A percentile compares a stretch with the other conserved stretches of the same genome.
phyloP scores from a whole-genome alignment of 169 alveolate genomes.

The Plasmodium fragile region DNA sequence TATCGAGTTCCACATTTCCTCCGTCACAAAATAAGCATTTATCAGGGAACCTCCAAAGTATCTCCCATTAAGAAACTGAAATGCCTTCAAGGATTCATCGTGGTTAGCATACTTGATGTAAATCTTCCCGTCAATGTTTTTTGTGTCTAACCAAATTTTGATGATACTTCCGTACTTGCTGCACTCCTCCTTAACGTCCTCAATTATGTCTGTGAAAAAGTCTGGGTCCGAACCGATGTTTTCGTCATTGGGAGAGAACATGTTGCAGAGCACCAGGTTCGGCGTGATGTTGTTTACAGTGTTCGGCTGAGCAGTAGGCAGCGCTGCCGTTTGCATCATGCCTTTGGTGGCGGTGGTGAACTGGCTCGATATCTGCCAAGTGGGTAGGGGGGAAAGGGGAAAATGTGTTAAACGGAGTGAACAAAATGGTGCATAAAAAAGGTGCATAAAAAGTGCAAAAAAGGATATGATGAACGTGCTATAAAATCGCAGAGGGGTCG shows the following conservation, averaged over 20 bases:
- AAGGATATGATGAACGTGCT: background rate
- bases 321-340: background rate
- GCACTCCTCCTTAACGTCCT: conserved; percentile 92
- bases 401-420: background rate
- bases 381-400: background rate
- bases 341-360: conserved; percentile 1
- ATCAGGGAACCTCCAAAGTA: conserved; percentile 90
- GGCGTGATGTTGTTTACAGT: conserved; percentile 56
- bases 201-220: conserved; percentile 88
- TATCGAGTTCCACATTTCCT: conserved; percentile 78
- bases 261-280: conserved; percentile 86
- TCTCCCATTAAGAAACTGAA: conserved; percentile 86
- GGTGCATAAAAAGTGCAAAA: no score
- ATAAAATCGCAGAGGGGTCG: background rate
- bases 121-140: conserved; percentile 88
- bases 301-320: background rate
- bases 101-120: conserved; percentile 84
- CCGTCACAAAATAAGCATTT: conserved; percentile 82
- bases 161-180: conserved; percentile 89
- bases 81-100: conserved; percentile 85
- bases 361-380: background rate
- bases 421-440: background rate
- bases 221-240: conserved; percentile 83
- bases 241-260: conserved; percentile 88
- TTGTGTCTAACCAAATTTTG: conserved; percentile 84